These are phyloP conservation scores for Leccinum fallax DNA, from an alignment of 1,284 basidiomycete species.

Conservation along the genomic window DNA sequence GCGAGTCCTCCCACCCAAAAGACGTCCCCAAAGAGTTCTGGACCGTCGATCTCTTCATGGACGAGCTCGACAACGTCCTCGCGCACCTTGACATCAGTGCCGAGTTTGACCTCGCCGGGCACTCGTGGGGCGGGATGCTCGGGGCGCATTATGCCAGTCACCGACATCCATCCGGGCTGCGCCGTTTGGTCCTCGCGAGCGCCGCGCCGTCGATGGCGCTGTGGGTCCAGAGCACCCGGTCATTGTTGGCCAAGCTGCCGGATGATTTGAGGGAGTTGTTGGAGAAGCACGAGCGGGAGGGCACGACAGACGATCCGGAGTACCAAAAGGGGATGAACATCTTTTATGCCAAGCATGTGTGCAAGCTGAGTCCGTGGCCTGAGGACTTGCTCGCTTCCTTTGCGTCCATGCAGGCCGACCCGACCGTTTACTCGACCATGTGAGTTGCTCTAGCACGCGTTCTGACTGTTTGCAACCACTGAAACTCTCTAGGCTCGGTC, in stretches of 20 bases:
- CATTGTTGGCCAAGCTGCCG: background rate
- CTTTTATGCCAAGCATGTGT: slow-evolving; percentile 28
- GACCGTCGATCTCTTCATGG: slow-evolving; percentile 50
- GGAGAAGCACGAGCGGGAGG: slow-evolving; percentile 9
- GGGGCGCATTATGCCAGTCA: slow-evolving; percentile 38
- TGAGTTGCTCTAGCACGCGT: background rate
- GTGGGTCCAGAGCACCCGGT: background rate
- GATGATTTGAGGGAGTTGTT: background rate
- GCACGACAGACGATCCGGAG: slow-evolving; percentile 22
- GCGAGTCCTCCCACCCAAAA: slow-evolving; percentile 46
- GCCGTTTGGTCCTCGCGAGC: slow-evolving; percentile 31
- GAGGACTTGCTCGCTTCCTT: slow-evolving; percentile 19
- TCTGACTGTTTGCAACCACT: background rate
- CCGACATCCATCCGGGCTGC: slow-evolving; percentile 47
- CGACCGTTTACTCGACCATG: slow-evolving; percentile 23
- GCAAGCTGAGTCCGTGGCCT: slow-evolving; percentile 21
- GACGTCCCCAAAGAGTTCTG: slow-evolving; percentile 41
- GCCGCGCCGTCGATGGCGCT: slow-evolving; percentile 1
- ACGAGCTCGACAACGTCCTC: slow-evolving; percentile 51
- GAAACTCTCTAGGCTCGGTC: slow-evolving; percentile 24
- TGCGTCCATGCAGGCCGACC: slow-evolving; percentile 13
- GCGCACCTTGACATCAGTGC: slow-evolving; percentile 39
- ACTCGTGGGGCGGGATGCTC: slow-evolving; percentile 58
- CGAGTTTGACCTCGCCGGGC: slow-evolving; percentile 47
- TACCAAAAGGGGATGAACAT: slow-evolving; percentile 26